phyloP scores from a whole-genome alignment of 805 yeast species.

The Cyberlindnera lachancei region DNA sequence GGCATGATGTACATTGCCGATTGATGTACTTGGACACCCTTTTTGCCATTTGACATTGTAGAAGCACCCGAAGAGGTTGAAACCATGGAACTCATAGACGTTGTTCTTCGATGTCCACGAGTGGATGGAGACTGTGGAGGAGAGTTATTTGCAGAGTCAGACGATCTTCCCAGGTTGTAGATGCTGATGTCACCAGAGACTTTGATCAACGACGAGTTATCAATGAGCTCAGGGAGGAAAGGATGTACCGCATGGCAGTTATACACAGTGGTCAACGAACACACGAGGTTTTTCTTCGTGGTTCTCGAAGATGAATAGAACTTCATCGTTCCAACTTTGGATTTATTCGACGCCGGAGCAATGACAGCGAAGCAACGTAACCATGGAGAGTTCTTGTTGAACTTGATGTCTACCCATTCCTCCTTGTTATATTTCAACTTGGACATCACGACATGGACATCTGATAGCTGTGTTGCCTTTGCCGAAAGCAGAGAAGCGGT shows the following conservation, averaged over 20 bases:
- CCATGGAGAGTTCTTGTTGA: slow-evolving; percentile 57
- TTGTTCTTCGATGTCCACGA: slow-evolving; percentile 2
- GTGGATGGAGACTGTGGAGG: slow-evolving; percentile 2
- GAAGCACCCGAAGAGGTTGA: slow-evolving; percentile 7
- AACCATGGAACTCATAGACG: slow-evolving; percentile 3
- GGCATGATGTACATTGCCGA: slow-evolving; percentile 52
- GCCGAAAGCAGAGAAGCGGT: slow-evolving; percentile 57
- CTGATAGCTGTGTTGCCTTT: slow-evolving; percentile 49
- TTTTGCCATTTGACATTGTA: slow-evolving; percentile 6
- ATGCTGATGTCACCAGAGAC: slow-evolving; percentile 46
- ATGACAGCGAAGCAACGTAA: slow-evolving; percentile 44
- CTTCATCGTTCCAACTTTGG: slow-evolving; percentile 43
- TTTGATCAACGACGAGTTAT: slow-evolving; percentile 48
- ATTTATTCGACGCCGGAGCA: slow-evolving; percentile 33
- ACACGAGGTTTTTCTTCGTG: slow-evolving; percentile 43
- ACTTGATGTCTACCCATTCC: slow-evolving; percentile 59
- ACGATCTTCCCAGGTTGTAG: slow-evolving; percentile 12
- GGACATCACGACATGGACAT: slow-evolving; percentile 50
- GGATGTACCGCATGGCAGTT: slow-evolving; percentile 54
- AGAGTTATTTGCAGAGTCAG: slow-evolving; percentile 2
- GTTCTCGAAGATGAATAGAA: slow-evolving; percentile 43
- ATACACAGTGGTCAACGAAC: slow-evolving; percentile 37
- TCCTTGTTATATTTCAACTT: slow-evolving; percentile 37
- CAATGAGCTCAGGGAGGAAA: slow-evolving; percentile 42
- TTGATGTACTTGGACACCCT: slow-evolving; percentile 6